These are phyloP conservation scores for Aspergillus eucalypticola DNA, from an alignment of 2,329 filamentous ascomycete species.

Conservation along the genomic window DNA sequence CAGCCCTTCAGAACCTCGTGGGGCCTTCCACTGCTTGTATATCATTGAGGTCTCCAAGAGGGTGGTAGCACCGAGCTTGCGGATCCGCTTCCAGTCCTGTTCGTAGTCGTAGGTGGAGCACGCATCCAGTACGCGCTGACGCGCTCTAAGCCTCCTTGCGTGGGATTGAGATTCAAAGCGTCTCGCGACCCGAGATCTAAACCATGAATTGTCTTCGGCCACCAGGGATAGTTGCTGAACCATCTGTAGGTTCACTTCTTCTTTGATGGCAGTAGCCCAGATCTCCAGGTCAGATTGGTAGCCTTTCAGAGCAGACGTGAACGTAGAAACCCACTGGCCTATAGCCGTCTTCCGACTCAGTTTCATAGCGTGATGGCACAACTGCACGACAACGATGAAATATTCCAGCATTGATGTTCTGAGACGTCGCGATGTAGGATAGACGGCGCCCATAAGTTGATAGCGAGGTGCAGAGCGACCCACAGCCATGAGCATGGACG, in stretches of 20 bases:
- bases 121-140: too few species aligned
- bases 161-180: not conserved
- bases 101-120: too few species aligned
- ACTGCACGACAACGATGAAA: not conserved
- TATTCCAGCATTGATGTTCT: slow-evolving; percentile 4
- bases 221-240: not conserved
- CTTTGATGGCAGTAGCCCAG: not conserved
- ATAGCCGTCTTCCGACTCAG: not conserved
- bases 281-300: not conserved
- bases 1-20: too few species aligned
- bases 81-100: too few species aligned
- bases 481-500: too few species aligned
- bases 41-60: too few species aligned
- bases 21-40: too few species aligned
- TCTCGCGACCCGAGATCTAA: not conserved
- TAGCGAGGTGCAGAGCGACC: not conserved
- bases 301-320: not conserved
- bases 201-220: not conserved
- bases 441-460: not conserved
- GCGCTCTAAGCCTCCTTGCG: not conserved
- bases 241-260: not conserved
- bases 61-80: too few species aligned
- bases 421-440: not conserved
- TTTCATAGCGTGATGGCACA: not conserved
- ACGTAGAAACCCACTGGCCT: not conserved